Base-by-base conservation (phyloP, 495 filamentous ascomycete species). In the Podospora appendiculata region DNA sequence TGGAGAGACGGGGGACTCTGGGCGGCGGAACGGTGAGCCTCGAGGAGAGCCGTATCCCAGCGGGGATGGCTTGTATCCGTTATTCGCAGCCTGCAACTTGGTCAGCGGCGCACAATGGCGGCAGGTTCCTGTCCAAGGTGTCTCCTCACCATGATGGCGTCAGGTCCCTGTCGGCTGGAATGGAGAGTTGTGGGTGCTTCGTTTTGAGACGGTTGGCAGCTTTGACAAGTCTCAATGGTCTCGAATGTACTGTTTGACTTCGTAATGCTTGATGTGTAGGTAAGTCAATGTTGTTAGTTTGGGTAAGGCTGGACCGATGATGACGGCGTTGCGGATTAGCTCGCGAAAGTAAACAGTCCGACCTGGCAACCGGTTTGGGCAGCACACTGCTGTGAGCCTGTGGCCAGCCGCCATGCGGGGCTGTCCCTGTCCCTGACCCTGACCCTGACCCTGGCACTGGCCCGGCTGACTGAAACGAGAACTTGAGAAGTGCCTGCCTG, bases 1-100 rank as follows among this genome's bases (percentile, higher is more conserved):
- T 10, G 73, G 73, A 9, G 76, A 71, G 14, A 67, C 67, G 11
- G 75, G 75, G 19, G 78, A 79, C 50, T 78, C 75, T 11, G 83
- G 82, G 47, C 85, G 78, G 10, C 84, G 82, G 62, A 90, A 90
- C n/a, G 87, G 87, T 7, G 86, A 89, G 48, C 79, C 79, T 65
- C 87, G 76, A 40, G 84, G 81, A 10, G 86, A 88, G 14, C 58
- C 57, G 32, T 64, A 62, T 8, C 63, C 61, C 51, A 66, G 51
- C 25, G 63, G 63, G 25, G 63, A 66, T n/a, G 85, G 84, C 61
- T 87, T 88, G 71, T 87, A 88, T 44, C 78, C 65, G 39, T 72
- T 56, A 50, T 76, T 61, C 58, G 72, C 74, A 40, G 79, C 62
- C 78, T 81, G 13, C 19, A 17, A 18, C n/a, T 17, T 25, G 36